phyloP scores from a whole-genome alignment of 2,329 filamentous ascomycete species.

The Clathrospora elynae region DNA sequence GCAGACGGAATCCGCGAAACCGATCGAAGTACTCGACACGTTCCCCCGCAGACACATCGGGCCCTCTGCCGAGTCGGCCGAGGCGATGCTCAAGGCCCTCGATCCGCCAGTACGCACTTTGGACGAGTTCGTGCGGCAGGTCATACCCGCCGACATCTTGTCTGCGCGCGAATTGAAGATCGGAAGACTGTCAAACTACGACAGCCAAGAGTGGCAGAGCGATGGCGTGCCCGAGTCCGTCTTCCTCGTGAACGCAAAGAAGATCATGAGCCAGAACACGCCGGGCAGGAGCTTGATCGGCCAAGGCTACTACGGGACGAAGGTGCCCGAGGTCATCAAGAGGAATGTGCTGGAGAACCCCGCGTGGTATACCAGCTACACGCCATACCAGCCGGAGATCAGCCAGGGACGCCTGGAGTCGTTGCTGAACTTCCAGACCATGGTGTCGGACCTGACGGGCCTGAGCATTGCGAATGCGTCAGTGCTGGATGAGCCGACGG shows the following conservation, averaged over 20 bases:
- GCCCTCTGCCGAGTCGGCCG: slow-evolving; percentile 69
- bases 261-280: slow-evolving; percentile 65
- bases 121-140: slow-evolving; percentile 83
- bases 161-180: slow-evolving; percentile 68
- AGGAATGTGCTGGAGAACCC: slow-evolving; percentile 91
- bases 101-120: slow-evolving; percentile 74
- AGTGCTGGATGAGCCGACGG: slow-evolving; percentile 87
- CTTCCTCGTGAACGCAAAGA: slow-evolving; percentile 59
- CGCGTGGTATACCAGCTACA: slow-evolving; percentile 98
- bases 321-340: slow-evolving; percentile 87
- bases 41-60: slow-evolving; percentile 89
- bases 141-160: slow-evolving; percentile 79
- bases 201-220: slow-evolving; percentile 49
- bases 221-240: slow-evolving; percentile 61
- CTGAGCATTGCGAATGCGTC: slow-evolving; percentile 90
- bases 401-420: slow-evolving; percentile 93
- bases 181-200: slow-evolving; percentile 44
- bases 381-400: slow-evolving; percentile 96
- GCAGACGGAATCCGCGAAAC: slow-evolving; percentile 22
- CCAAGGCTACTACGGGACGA: slow-evolving; percentile 84
- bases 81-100: slow-evolving; percentile 79
- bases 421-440: slow-evolving; percentile 91
- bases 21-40: slow-evolving; percentile 60
- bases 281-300: slow-evolving; percentile 76
- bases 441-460: slow-evolving; percentile 85